These are phyloP conservation scores for Elongisporangium senticosum DNA, from an alignment of 352 stramenopile genomes.

Conservation along the genomic window DNA sequence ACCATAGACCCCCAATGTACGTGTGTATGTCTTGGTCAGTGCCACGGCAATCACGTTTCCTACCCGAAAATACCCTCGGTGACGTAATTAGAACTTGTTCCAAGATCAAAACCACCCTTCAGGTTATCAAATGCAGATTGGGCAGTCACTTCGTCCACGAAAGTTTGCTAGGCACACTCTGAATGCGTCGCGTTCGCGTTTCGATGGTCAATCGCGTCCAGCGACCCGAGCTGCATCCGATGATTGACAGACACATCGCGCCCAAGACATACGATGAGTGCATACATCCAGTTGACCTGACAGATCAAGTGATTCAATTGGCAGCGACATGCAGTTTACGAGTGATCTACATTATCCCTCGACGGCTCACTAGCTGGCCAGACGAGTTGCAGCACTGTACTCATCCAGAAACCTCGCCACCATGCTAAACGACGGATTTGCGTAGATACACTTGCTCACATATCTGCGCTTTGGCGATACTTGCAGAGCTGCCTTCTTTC, in stretches of 20 bases:
- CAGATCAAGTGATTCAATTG: constrained; percentile 5
- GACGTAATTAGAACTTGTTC: neutral
- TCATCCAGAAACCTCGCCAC: no score
- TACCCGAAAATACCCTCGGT: no score
- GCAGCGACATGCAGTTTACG: constrained; percentile 12
- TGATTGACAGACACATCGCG: constrained; percentile 19
- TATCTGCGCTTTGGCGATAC: no score
- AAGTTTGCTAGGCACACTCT: neutral
- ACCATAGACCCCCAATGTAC: neutral
- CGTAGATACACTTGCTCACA: no score
- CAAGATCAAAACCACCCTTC: neutral
- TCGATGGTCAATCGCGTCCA: neutral
- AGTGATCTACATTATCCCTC: constrained; percentile 22
- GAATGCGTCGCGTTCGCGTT: neutral
- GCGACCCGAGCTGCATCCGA: no score
- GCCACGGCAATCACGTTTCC: no score
- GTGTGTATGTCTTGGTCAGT: no score
- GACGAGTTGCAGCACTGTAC: constrained; percentile 14
- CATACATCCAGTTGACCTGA: constrained; percentile 8
- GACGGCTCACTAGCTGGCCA: constrained; percentile 7
- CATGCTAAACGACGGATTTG: no score
- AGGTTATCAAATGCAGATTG: neutral
- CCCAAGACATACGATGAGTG: constrained; percentile 15
- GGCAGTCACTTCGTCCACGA: neutral
- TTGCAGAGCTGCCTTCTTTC: no score